These are phyloP conservation scores for Phanerodontia chrysosporium DNA, from an alignment of 768 basidiomycete species.

Conservation along the genomic window DNA sequence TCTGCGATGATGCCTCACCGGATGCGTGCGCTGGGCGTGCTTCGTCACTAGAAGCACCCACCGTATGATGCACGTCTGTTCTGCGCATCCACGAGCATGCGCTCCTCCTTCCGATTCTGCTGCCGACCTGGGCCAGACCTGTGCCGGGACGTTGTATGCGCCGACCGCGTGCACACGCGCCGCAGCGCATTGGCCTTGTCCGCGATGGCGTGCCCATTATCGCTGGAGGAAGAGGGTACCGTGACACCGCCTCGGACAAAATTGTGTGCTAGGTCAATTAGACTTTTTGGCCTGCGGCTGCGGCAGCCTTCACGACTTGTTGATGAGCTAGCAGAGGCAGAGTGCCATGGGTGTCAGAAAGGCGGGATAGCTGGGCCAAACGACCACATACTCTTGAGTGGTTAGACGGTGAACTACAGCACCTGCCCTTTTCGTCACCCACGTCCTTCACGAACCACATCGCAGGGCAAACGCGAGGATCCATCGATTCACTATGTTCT, in stretches of 20 bases:
- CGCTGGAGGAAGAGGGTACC: background rate
- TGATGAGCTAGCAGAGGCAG: too few relatives aligned
- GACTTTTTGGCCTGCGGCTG: too few relatives aligned
- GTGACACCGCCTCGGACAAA: too few relatives aligned
- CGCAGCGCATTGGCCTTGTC: background rate
- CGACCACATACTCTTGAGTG: too few relatives aligned
- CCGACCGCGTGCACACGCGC: background rate
- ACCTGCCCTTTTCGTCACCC: background rate
- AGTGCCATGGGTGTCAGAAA: too few relatives aligned
- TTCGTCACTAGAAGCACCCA: background rate
- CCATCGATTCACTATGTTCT: too few relatives aligned
- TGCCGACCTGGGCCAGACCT: background rate
- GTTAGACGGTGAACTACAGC: background rate
- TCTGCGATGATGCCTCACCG: background rate
- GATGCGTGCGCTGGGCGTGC: background rate
- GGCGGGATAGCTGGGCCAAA: too few relatives aligned
- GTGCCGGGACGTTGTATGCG: background rate
- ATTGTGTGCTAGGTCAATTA: too few relatives aligned
- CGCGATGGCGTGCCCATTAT: background rate
- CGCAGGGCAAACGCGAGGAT: background rate
- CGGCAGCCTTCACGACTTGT: too few relatives aligned
- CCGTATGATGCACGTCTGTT: background rate
- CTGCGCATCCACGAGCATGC: background rate
- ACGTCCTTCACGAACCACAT: background rate
- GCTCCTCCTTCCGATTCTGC: background rate